Evolutionary conservation across 2,329 filamentous ascomycete genomes (phyloP), one percentile per base, ranked within the genome.

Genomic region (Xylaria sp.): DNA sequence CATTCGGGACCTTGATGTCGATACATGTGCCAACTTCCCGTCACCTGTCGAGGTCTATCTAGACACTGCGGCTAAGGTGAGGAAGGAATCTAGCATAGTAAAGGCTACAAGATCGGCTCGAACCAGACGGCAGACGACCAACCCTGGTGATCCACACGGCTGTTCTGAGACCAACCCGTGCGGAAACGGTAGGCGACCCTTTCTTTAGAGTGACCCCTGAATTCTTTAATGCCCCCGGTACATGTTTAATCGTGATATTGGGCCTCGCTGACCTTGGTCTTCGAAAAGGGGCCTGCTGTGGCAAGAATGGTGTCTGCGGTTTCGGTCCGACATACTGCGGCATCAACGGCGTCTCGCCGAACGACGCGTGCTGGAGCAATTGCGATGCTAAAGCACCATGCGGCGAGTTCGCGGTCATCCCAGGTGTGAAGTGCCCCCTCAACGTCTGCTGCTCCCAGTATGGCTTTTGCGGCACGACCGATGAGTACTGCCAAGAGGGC

Each of bases 391-490:
- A 78, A 18, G 75, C 79, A 2, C 77, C 78, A 52, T 82, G 79
- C 61, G 79, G 79, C 10, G 39, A 74, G 32, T 75, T 75, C 58
- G 74, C 79, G 1, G 70, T 67, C 0, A 20, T 66, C 0, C 57
- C 75, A 0, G 74, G 74, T 8, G 56, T 73, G 25, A 68, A 70
- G n/a, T 82, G 80, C 52, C 80, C 79, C 1, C 74, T 83, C 1
- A 82, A 82, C 52, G 80, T 81, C 4, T 82, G 80, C 68, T 82
- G 80, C 65, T 74, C 70, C 44, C 10, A 76, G 52, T 79, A 66
- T 65, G 78, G 80, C 46, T 82, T 81, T 71, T 81, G 80, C 63
- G 76, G 76, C n/a, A 73, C 55, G 25, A 74, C 72, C 34, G 56
- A 63, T 1, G 74, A 76, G 12, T 77, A 75, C 65, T 78, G 75